These are phyloP conservation scores for Candida tunisiensis DNA, from an alignment of 1,139 yeast genomes.

Conservation along the genomic window DNA sequence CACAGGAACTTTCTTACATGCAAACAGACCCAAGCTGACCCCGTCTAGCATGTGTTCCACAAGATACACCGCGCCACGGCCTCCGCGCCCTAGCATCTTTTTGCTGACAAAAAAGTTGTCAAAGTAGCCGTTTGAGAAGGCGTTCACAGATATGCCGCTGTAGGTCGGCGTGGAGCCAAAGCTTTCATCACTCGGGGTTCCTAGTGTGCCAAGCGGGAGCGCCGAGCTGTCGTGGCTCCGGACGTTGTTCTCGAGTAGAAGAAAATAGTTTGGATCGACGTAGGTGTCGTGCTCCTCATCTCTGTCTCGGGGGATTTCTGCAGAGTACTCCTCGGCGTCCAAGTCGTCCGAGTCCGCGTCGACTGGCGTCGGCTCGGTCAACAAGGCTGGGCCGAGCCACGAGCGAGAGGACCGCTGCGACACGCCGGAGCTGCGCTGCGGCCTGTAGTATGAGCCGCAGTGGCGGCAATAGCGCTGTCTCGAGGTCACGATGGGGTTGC, in stretches of 20 bases:
- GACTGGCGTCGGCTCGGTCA: not conserved
- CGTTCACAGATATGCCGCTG: constrained; percentile 12
- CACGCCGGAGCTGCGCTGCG: too few relatives aligned
- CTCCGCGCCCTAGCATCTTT: constrained; percentile 54
- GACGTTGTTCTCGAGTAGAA: too few relatives aligned
- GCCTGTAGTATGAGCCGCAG: too few relatives aligned
- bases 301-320: not conserved
- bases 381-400: not conserved
- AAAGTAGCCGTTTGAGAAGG: constrained; percentile 62
- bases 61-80: constrained; percentile 68
- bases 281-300: constrained; percentile 1
- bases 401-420: too few relatives aligned
- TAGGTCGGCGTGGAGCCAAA: constrained; percentile 3
- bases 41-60: constrained; percentile 68
- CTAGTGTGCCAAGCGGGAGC: too few relatives aligned
- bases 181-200: too few relatives aligned
- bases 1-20: constrained; percentile 68
- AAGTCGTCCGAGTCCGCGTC: not conserved
- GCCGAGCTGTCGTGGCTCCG: too few relatives aligned
- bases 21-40: constrained; percentile 59
- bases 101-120: constrained; percentile 37
- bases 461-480: too few relatives aligned
- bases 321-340: not conserved
- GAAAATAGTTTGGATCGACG: not conserved
- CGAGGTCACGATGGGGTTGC: too few relatives aligned